Base-by-base conservation (phyloP, 257 asterid genomes). In the Solanum sejunctum region DNA sequence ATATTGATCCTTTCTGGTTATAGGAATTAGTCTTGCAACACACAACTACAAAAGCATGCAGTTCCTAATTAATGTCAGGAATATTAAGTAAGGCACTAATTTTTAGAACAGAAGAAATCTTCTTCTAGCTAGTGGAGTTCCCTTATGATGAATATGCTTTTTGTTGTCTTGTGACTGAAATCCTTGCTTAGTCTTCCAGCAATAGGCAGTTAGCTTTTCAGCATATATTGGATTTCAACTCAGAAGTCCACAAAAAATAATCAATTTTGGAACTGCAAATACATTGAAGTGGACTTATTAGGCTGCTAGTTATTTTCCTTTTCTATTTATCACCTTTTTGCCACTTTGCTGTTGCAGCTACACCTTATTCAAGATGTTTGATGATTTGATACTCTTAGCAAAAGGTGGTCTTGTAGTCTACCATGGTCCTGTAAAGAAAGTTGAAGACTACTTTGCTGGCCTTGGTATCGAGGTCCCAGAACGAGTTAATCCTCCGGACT, bases 401-500 rank as follows among this genome's bases (percentile, higher is more conserved):
- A 96, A 96, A 90, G 98, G 95, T 84, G 99, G 99, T 80, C 94
- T 95, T 51, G 90, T 91, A 15, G 98, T 86, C 45, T 96, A 96
- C 87, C 99, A 92, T 75, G 99, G 99, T 49, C 88, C 98, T 28
- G 96, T 92, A 54, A 87, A 86, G 87, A 94, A 96, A 70, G 98
- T 94, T n/a, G 99, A 94, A 80, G 95, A 93, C 70, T 94, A 96
- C 91, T 96, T 96, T 87, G 90, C 96, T 23, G 81, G 86, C 58
- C 94, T 90, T 23, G 94, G 89, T 4, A 90, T 96, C 60, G 83
- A 81, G 77, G 98, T 96, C 41, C 99, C 98, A 0, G 99, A 94
- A 57, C 97, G 94, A 56, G 90, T 96, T 81, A 96, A 96, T 91
- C 99, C 99, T 39, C 98, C 98, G 0, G 99, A 96, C 87, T 89